A percentile compares a stretch with the other conserved stretches of the same genome.
phyloP scores from a whole-genome alignment of 192 early-diverging fungal species.

The Podila minutissima region DNA sequence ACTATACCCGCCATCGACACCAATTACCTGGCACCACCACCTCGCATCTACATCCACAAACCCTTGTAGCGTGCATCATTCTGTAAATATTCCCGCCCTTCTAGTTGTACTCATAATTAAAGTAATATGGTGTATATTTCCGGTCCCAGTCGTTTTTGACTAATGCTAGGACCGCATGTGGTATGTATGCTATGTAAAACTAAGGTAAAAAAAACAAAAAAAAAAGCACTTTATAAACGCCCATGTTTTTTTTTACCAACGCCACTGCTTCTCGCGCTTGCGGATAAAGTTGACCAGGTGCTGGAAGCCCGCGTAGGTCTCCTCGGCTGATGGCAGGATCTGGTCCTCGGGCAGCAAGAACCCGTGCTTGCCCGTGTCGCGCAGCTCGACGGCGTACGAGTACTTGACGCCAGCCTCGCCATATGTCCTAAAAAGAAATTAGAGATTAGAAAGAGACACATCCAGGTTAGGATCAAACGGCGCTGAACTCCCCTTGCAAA shows the following conservation, averaged over 20 bases:
- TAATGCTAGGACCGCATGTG: too few species aligned
- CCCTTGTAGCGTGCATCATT: constrained; percentile 5
- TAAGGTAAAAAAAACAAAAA: too few species aligned
- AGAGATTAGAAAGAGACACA: not conserved
- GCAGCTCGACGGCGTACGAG: constrained; percentile 67
- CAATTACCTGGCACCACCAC: constrained; percentile 40
- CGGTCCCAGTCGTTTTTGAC: too few species aligned
- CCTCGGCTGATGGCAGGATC: constrained; percentile 61
- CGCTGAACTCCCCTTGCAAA: not conserved
- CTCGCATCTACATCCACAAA: constrained; percentile 39
- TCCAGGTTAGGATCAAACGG: not conserved
- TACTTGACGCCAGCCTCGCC: constrained; percentile 63
- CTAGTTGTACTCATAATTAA: too few species aligned
- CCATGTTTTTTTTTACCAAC: not conserved
- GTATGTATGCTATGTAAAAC: too few species aligned
- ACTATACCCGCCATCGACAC: constrained; percentile 35
- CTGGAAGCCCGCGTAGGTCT: constrained; percentile 49
- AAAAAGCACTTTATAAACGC: too few species aligned
- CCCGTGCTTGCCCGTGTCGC: constrained; percentile 63
- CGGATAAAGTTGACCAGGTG: constrained; percentile 53
- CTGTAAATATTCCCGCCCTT: too few species aligned
- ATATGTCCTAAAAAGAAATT: constrained; percentile 52
- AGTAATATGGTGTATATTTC: too few species aligned
- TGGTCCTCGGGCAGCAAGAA: constrained; percentile 66
- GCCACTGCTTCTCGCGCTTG: constrained; percentile 54